These are phyloP conservation scores for Madurella fahalii DNA, from an alignment of 2,329 filamentous ascomycete genomes.

Conservation along the genomic window DNA sequence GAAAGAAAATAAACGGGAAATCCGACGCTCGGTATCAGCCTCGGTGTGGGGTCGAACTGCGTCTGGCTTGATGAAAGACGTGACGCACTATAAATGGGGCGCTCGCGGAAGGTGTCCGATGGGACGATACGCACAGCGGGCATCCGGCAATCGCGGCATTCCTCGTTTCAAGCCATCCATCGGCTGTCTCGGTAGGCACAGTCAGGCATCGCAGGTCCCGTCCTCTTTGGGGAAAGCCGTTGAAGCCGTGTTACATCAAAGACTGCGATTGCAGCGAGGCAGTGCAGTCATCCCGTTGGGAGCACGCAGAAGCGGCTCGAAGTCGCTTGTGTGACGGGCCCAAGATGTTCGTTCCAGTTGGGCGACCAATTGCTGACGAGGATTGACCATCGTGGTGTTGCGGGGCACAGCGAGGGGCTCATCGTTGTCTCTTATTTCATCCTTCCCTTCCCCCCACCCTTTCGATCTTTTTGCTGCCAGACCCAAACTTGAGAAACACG, in stretches of 20 bases:
- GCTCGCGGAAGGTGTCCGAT: too few relatives aligned
- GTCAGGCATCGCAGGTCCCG: background rate
- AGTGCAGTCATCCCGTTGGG: background rate
- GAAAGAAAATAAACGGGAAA: too few relatives aligned
- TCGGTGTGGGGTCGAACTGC: too few relatives aligned
- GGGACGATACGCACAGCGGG: too few relatives aligned
- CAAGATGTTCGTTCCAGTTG: background rate
- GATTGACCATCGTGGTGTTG: slow-evolving; percentile 21
- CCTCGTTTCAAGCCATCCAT: background rate
- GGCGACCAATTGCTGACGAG: slow-evolving; percentile 17
- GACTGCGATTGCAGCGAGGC: background rate
- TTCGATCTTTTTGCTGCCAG: too few relatives aligned
- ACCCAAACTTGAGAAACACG: too few relatives aligned
- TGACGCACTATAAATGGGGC: too few relatives aligned
- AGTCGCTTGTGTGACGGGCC: background rate
- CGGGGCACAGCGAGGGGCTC: slow-evolving; percentile 14
- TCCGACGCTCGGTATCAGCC: too few relatives aligned
- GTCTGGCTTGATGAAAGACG: too few relatives aligned
- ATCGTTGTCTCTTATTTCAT: background rate
- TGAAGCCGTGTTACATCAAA: background rate
- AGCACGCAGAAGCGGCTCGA: background rate
- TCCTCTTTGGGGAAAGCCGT: background rate
- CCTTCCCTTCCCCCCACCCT: background rate
- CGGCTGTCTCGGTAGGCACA: background rate
- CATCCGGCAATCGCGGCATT: background rate